Conservation (phyloP, 2,329 filamentous ascomycete genomes). For the Eutypa lata region DNA sequence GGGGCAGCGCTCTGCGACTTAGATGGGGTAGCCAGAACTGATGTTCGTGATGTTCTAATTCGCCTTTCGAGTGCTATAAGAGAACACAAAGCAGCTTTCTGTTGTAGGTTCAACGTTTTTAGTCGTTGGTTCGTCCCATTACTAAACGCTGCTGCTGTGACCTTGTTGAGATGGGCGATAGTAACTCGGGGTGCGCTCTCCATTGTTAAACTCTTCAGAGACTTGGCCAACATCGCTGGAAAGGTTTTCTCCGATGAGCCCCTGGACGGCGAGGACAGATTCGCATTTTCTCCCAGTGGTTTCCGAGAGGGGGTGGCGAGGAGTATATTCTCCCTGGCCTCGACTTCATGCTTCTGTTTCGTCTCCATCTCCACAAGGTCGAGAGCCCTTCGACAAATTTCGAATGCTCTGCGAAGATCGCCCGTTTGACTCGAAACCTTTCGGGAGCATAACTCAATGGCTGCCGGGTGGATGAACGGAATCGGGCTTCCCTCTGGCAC, state of each 20-base stretch:
- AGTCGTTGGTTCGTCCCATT: slow-evolving; percentile 84
- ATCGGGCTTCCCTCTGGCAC: slow-evolving; percentile 58
- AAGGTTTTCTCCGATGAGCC: slow-evolving; percentile 38
- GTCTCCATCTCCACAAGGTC: slow-evolving; percentile 88
- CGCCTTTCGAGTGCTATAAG: slow-evolving; percentile 83
- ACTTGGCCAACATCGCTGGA: slow-evolving; percentile 47
- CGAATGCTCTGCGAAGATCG: slow-evolving; percentile 91
- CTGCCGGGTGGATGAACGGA: slow-evolving; percentile 90
- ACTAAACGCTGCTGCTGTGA: slow-evolving; percentile 85
- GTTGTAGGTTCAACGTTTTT: slow-evolving; percentile 86
- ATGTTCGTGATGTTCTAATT: slow-evolving; percentile 50
- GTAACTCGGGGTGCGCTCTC: slow-evolving; percentile 84
- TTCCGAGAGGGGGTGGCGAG: slow-evolving; percentile 69
- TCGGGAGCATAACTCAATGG: slow-evolving; percentile 89
- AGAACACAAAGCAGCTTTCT: slow-evolving; percentile 90
- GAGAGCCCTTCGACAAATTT: slow-evolving; percentile 85
- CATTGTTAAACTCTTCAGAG: slow-evolving; percentile 62
- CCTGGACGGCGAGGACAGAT: slow-evolving; percentile 57
- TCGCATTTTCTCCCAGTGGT: slow-evolving; percentile 77
- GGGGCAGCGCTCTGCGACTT: slow-evolving; percentile 64
- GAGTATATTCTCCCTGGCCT: slow-evolving; percentile 52
- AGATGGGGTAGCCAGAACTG: slow-evolving; percentile 51
- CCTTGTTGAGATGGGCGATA: slow-evolving; percentile 86
- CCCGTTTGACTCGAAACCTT: slow-evolving; percentile 94
- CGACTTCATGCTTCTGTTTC: slow-evolving; percentile 67